Percentiles rank a stretch among this genome's conserved stretches.
These are phyloP conservation scores for Barnettozyma siamensis DNA, from an alignment of 805 yeast species.

Conservation along the genomic window DNA sequence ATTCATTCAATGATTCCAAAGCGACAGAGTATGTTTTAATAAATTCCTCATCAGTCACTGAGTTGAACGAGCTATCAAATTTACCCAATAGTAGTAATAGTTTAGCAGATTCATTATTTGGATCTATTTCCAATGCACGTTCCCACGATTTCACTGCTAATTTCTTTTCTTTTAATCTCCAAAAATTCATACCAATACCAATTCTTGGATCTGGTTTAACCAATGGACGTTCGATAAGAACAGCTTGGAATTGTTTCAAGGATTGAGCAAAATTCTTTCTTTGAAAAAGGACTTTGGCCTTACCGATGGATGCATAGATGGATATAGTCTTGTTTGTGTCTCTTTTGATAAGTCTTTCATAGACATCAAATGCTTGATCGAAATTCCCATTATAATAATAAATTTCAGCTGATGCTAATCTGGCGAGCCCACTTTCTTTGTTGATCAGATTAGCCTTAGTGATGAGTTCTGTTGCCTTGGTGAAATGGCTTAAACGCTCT, in stretches of 20 bases:
- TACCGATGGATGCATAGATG: constrained; percentile 71
- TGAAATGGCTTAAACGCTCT: constrained; percentile 29
- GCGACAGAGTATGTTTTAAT: constrained; percentile 52
- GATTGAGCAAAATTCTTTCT: constrained; percentile 71
- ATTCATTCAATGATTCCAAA: constrained; percentile 36
- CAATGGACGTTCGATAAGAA: constrained; percentile 68
- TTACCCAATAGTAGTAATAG: constrained; percentile 62
- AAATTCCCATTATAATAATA: constrained; percentile 51
- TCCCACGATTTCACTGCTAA: constrained; percentile 83
- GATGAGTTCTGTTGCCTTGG: constrained; percentile 38
- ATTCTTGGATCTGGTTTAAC: constrained; percentile 87
- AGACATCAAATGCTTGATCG: constrained; percentile 65
- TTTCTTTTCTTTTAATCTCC: constrained; percentile 74
- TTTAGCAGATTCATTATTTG: constrained; percentile 52
- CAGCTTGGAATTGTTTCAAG: constrained; percentile 77
- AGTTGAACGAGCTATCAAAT: constrained; percentile 57
- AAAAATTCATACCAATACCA: constrained; percentile 91
- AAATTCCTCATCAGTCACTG: constrained; percentile 56
- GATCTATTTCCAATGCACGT: constrained; percentile 64
- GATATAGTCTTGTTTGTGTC: constrained; percentile 50
- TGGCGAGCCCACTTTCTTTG: constrained; percentile 40
- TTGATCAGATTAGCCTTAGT: constrained; percentile 45
- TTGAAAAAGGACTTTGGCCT: constrained; percentile 73
- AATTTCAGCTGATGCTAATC: constrained; percentile 65
- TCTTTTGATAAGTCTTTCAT: constrained; percentile 50